Base-by-base conservation (phyloP, 192 early-diverging fungal species). In the Borealophlyctis nickersoniae region DNA sequence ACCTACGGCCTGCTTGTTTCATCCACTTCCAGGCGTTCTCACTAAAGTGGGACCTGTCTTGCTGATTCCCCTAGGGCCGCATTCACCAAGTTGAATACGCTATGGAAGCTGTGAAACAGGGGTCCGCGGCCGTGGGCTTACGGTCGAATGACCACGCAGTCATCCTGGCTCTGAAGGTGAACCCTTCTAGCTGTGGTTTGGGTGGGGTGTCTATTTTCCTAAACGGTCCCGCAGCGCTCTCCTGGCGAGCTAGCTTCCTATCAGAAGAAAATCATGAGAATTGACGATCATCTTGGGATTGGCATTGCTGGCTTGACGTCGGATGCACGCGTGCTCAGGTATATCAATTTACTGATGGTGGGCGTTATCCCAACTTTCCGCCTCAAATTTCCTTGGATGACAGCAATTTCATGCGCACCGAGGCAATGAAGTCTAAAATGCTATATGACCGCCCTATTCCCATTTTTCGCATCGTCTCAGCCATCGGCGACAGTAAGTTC, bases 81-180 rank as follows among this genome's bases (percentile, higher is more conserved):
- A 87, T 99, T 55, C 93, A 96, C 81, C 97, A 99, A 77, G 86
- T 99, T 49, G 97, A 99, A 73, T 99, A 99, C 73, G 97, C 97
- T 19, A 91, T 96, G 56, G 95, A 99, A 81, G 97, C 97, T 32
- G 95, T 99, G 33, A 98, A 99, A 75, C 94, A 98, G 72, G 97
- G 97, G 30, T 95, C 94, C 5, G 95, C 95, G 16, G 91, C 90
- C 28, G 95, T 99, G 49, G 95, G 97, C 4, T 70, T 98, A 48
- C 84, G 86, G 57, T 93, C 91, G 29, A 93, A 90, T 52, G 85
- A 82, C 35, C 86, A 95, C 60, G 92, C 84, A 13, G 88, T 98
- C n/a, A 71, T 99, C 4, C 78, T 95, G 1, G 93, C 84, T 3
- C 78, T 97, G 51, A 98, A 99, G 79, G 89, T 89, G 69, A 65